Percentiles rank a stretch among this genome's conserved stretches.
These are phyloP conservation scores for Diplocarpon mali DNA, from an alignment of 2,329 filamentous ascomycete genomes.

Conservation along the genomic window DNA sequence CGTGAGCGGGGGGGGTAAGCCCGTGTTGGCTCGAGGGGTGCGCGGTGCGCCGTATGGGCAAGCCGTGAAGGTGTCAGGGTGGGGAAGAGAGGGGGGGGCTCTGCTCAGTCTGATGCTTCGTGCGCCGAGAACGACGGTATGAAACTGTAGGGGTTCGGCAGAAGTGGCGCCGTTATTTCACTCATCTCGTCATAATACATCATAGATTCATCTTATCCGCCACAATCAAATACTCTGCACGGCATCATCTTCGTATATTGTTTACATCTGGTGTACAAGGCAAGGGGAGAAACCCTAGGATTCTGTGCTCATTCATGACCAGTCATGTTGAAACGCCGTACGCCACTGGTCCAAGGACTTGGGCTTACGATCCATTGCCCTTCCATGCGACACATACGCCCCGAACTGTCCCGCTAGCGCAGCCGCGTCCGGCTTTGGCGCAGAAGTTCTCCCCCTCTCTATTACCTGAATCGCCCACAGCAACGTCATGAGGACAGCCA, in stretches of 20 bases:
- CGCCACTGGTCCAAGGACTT: conserved; percentile 24
- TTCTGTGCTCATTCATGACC: conserved; percentile 2
- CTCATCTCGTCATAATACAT: too few species aligned
- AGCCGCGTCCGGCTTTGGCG: conserved; percentile 22
- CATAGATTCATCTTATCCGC: too few species aligned
- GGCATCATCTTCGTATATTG: background rate
- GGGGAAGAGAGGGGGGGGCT: too few species aligned
- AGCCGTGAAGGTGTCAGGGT: too few species aligned
- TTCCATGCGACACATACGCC: conserved; percentile 15
- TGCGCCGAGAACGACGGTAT: too few species aligned
- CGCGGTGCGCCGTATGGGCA: too few species aligned
- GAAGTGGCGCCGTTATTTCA: too few species aligned
- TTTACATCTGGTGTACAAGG: conserved; percentile 1
- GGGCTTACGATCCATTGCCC: conserved; percentile 13
- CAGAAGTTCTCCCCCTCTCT: conserved; percentile 16
- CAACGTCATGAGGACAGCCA: conserved; percentile 26
- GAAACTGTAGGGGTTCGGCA: too few species aligned
- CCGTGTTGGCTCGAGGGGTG: too few species aligned
- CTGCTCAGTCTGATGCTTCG: too few species aligned
- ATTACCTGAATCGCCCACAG: conserved; percentile 25
- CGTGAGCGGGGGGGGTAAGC: too few species aligned
- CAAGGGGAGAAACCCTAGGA: background rate
- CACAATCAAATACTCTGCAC: too few species aligned
- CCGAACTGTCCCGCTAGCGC: conserved; percentile 21
- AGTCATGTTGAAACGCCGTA: conserved; percentile 16